Percentiles rank a stretch among this genome's conserved stretches.
These are phyloP conservation scores for Suhomyces vadensis DNA, from an alignment of 805 yeast genomes.

Conservation along the genomic window DNA sequence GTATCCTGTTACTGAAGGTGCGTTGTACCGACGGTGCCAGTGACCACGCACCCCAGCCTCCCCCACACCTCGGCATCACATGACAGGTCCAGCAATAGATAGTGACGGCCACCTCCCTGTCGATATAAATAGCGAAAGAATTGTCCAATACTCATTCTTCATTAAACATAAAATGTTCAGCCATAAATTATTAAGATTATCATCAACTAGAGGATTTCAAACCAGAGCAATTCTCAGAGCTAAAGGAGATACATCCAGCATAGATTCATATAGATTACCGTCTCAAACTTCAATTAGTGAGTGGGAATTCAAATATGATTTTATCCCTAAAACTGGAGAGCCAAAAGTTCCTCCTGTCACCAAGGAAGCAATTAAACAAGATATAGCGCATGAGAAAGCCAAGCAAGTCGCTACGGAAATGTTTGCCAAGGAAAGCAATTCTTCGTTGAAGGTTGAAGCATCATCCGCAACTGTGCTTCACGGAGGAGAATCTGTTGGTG, in stretches of 20 bases:
- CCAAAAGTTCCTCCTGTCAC: slow-evolving; percentile 48
- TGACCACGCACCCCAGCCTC: slow-evolving; percentile 1
- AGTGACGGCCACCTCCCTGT: background rate
- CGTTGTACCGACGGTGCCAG: background rate
- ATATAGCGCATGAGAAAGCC: slow-evolving; percentile 44
- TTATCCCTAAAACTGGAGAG: slow-evolving; percentile 40
- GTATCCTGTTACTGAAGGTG: background rate
- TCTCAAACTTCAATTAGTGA: slow-evolving; percentile 46
- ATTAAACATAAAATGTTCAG: background rate
- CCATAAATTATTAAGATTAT: background rate
- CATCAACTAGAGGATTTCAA: slow-evolving; percentile 8
- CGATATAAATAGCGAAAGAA: slow-evolving; percentile 6
- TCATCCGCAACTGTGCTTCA: slow-evolving; percentile 42
- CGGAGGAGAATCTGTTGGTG: slow-evolving; percentile 42
- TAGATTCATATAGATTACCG: slow-evolving; percentile 57
- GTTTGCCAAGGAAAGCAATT: slow-evolving; percentile 32
- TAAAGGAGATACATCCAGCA: slow-evolving; percentile 58
- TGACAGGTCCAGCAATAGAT: slow-evolving; percentile 3
- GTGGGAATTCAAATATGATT: slow-evolving; percentile 52
- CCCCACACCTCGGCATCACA: slow-evolving; percentile 8
- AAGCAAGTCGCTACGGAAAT: slow-evolving; percentile 39
- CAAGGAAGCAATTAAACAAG: slow-evolving; percentile 51
- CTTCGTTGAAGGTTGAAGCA: slow-evolving; percentile 46
- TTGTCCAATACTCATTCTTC: slow-evolving; percentile 12
- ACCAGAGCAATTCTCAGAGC: slow-evolving; percentile 23